Conservation (phyloP, 371 early-diverging fungal species). For the Dichotomocladium elegans region DNA sequence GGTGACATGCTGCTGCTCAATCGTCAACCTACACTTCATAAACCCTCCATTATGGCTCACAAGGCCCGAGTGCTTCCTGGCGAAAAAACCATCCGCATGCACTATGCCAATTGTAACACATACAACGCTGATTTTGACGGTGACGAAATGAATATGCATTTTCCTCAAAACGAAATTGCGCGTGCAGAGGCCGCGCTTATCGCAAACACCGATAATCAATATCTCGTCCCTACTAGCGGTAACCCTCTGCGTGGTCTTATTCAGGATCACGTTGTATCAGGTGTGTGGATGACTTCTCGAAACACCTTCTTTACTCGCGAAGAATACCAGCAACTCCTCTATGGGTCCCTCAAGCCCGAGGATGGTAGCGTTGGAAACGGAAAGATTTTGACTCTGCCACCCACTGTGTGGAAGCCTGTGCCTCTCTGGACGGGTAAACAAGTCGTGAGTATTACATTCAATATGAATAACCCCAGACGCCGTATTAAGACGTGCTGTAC, state of each 20-base stretch:
- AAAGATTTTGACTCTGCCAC: conserved; percentile 75
- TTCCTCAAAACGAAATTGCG: conserved; percentile 97
- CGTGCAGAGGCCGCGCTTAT: conserved; percentile 95
- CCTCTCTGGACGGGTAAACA: conserved; percentile 99
- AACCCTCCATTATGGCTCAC: conserved; percentile 99
- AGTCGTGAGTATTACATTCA: conserved; percentile 44
- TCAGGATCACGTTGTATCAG: conserved; percentile 99
- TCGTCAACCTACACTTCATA: conserved; percentile 99
- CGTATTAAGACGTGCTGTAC: neutral
- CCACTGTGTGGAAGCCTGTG: conserved; percentile 85
- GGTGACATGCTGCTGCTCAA: conserved; percentile 98
- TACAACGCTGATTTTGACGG: conserved; percentile 99
- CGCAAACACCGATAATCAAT: conserved; percentile 96
- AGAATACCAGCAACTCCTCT: conserved; percentile 94
- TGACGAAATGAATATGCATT: conserved; percentile 99
- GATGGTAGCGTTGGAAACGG: conserved; percentile 67
- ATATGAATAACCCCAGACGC: neutral
- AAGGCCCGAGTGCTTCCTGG: conserved; percentile 95
- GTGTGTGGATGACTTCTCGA: conserved; percentile 90
- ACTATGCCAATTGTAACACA: conserved; percentile 98
- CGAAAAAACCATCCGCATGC: conserved; percentile 99
- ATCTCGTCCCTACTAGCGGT: conserved; percentile 97
- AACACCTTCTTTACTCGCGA: conserved; percentile 90
- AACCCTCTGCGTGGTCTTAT: conserved; percentile 99
- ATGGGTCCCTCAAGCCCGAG: conserved; percentile 80